A percentile compares a stretch with the other conserved stretches of the same genome.
phyloP scores from a whole-genome alignment of 2,329 filamentous ascomycete genomes.

The Didymella glomerata region DNA sequence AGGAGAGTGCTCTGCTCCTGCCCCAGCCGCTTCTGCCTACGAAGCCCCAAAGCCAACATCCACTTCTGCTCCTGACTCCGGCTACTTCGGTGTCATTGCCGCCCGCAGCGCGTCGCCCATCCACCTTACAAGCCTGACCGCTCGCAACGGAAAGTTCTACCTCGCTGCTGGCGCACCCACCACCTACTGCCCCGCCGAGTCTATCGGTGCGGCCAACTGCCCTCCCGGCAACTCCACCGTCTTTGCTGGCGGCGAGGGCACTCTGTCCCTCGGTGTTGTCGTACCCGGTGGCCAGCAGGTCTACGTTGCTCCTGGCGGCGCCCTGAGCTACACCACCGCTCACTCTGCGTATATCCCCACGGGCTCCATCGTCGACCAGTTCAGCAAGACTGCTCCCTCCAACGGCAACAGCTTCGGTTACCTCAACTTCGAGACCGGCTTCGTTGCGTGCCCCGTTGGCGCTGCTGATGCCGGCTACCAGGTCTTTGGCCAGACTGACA shows the following conservation, averaged over 20 bases:
- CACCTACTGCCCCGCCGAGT: constrained; percentile 58
- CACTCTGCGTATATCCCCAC: constrained; percentile 63
- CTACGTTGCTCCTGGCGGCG: constrained; percentile 64
- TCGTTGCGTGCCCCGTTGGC: constrained; percentile 46
- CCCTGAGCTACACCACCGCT: constrained; percentile 64
- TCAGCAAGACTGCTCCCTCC: constrained; percentile 46
- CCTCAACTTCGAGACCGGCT: constrained; percentile 42
- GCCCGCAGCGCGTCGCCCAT: constrained; percentile 59
- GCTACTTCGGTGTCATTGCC: constrained; percentile 56
- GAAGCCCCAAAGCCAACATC: constrained; percentile 10
- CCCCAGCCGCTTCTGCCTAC: constrained; percentile 2
- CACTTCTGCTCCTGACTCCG: constrained; percentile 10
- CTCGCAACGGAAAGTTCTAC: constrained; percentile 60
- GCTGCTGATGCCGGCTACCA: constrained; percentile 39
- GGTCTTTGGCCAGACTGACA: constrained; percentile 43
- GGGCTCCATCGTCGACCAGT: constrained; percentile 62
- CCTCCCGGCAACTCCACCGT: constrained; percentile 59
- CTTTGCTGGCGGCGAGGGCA: constrained; percentile 49
- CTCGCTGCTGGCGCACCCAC: constrained; percentile 58
- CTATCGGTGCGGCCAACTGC: constrained; percentile 50
- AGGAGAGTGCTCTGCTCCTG: constrained; percentile 21
- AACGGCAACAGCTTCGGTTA: constrained; percentile 36
- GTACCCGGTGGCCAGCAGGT: constrained; percentile 71
- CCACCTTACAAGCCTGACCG: constrained; percentile 58
- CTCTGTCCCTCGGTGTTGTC: constrained; percentile 54